Conservation (phyloP, 2,329 filamentous ascomycete species). For the Pseudogymnoascus verrucosus region DNA sequence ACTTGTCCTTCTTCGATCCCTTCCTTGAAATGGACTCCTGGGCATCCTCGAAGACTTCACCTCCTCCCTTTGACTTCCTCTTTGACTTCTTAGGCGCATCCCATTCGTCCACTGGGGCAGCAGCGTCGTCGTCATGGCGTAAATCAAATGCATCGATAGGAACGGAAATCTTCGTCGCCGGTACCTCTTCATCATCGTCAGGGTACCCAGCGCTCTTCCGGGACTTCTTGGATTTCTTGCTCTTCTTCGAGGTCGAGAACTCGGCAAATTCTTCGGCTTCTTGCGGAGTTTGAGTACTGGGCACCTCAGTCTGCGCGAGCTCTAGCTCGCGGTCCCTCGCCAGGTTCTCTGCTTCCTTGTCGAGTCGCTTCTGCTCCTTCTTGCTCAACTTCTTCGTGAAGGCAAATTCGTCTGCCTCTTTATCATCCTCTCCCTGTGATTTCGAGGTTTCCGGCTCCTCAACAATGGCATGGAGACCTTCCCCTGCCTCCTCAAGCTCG, state of each 20-base stretch:
- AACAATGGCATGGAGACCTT: background rate
- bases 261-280: slow-evolving; percentile 19
- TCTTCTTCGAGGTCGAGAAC: slow-evolving; percentile 23
- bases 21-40: slow-evolving; percentile 31
- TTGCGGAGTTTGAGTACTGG: background rate
- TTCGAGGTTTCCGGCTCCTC: slow-evolving; percentile 3
- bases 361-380: slow-evolving; percentile 4
- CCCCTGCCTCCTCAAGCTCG: background rate
- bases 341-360: background rate
- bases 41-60: slow-evolving; percentile 30
- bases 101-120: slow-evolving; percentile 27
- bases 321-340: background rate
- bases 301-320: background rate
- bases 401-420: slow-evolving; percentile 17
- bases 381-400: slow-evolving; percentile 15
- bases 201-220: slow-evolving; percentile 12
- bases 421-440: background rate
- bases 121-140: slow-evolving; percentile 20
- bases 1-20: slow-evolving; percentile 5
- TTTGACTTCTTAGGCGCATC: slow-evolving; percentile 30
- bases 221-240: slow-evolving; percentile 5
- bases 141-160: slow-evolving; percentile 27
- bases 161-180: slow-evolving; percentile 26
- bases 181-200: background rate
- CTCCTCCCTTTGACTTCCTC: slow-evolving; percentile 29